Evolutionary conservation across 352 stramenopile genomes (phyloP), one percentile per base, ranked within the genome.

Genomic region (Phytophthora sp.): DNA sequence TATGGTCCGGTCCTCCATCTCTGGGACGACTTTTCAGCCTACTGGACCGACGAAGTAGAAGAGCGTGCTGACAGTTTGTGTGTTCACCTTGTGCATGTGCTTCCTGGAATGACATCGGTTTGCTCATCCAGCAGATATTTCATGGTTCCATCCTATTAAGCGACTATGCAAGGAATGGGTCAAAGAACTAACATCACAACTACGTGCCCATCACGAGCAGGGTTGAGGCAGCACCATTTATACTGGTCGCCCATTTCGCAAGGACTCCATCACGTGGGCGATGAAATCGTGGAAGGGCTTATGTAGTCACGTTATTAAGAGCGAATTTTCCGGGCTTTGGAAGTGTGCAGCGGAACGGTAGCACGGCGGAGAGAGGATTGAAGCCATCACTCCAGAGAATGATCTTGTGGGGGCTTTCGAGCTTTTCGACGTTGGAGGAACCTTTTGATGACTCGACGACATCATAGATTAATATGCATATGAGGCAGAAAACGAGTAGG

Each of bases 11-110:
- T 35, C 15, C 33, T 57, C 11, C 31, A 36, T 23, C 18, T 57
- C 6, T 42, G 24, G 36, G 52, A 51, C 11, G 36, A 59, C 20
- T 50, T 59, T 41, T 59, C 52, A 3, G 52, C 26, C 6, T 26
- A 41, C 27, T 51, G 38, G 38, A 51, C 52, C 3, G 38, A 50
- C 4, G 52, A 51, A 18, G 52, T 41, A 31, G 15, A 36, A 33
- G 44, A 36, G 15, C 23, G 36, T 52, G 44, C 44, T 20, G 23
- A 31, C 4, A 52, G 13, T 7, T 11, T 52, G 9, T 38, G 16
- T 36, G 44, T 52, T 20, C 44, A 52, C 24, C 15, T 35, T 6
- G 15, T 52, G 44, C 24, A 13, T 21, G 44, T 52, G 13, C 16
- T 26, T 2, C 26, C 44, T 23, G 24, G 44, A 18, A 15, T 52